phyloP scores from a whole-genome alignment of 2,329 filamentous ascomycete species.

The Akanthomyces uredinophilus region DNA sequence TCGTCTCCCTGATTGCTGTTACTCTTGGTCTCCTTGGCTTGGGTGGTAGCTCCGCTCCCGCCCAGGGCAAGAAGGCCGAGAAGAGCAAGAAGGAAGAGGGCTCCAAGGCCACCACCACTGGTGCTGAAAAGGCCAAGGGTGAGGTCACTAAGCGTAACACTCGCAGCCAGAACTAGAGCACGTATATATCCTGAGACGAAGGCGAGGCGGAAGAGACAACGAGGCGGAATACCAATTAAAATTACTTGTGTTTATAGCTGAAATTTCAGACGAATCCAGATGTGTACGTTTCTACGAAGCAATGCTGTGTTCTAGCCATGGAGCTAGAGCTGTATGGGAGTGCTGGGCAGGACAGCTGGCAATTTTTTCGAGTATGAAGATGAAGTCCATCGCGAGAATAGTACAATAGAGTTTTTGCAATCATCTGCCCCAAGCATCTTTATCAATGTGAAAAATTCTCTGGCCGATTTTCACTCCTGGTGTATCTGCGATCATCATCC shows the following conservation, averaged over 20 bases:
- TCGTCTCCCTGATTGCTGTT: constrained; percentile 65
- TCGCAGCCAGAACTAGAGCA: constrained; percentile 48
- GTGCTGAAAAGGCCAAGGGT: constrained; percentile 69
- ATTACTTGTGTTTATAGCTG: constrained; percentile 10
- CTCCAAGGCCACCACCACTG: constrained; percentile 51
- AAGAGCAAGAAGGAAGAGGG: constrained; percentile 69
- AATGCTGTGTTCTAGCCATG: constrained; percentile 4
- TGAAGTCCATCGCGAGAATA: neutral
- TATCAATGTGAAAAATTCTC: too few species aligned
- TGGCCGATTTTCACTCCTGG: too few species aligned
- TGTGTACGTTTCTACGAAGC: constrained; percentile 11
- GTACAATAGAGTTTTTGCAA: neutral
- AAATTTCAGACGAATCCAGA: constrained; percentile 11
- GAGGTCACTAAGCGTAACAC: constrained; percentile 60
- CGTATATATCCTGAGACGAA: neutral
- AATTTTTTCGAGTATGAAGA: neutral
- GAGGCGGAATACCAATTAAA: constrained; percentile 9
- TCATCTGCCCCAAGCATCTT: too few species aligned
- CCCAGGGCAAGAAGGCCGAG: constrained; percentile 63
- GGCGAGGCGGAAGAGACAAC: neutral
- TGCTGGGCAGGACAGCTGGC: neutral
- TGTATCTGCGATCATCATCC: too few species aligned
- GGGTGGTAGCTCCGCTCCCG: constrained; percentile 61
- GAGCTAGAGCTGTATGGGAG: neutral
- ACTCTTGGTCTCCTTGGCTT: constrained; percentile 61